Base-by-base conservation (phyloP, 2,329 filamentous ascomycete species). In the Eutypa lata region DNA sequence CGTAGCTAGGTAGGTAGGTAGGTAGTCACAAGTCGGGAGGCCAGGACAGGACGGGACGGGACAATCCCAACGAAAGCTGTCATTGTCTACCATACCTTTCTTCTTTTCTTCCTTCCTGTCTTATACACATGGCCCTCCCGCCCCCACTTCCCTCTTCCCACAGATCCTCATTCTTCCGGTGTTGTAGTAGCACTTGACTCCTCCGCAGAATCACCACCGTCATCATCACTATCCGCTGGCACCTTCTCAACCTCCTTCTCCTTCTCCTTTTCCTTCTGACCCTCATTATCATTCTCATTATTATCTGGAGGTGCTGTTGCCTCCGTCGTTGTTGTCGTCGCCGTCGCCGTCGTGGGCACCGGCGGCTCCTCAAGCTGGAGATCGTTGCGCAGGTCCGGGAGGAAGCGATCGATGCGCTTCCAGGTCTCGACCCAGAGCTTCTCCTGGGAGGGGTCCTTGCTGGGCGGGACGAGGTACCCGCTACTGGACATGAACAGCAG, bases 401-500 rank as follows among this genome's bases (percentile, higher is more conserved):
- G 61, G 67, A 87, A 87, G 13, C 84, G 76, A 61, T 87, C 83
- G 54, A 87, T 82, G 31, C 83, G 75, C 65, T 86, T 86, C 83
- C 79, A 85, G 3, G 79, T 86, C 68, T 87, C 84, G 14, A 70
- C 74, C 82, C 77, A 87, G 18, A 86, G 73, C 63, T 76, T 77
- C 67, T 78, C 78, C 62, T 81, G 80, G 5, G 73, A 74, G 1
- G 76, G 66, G 57, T 86, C 79, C 61, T 79, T 71, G 57, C 72
- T 77, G 13, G 90, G 90, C 1, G 89, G 82, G 0, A 90, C 86
- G 5, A 99, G 81, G 63, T 90, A 92, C 35, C 89, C 92, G 48
- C 88, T 92, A 68, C 87, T 94, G 6, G 89, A 86, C 91, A 99
- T 96, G 64, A 99, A 94, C 10, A 99, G 79, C 22, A 97, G 77